Base-by-base conservation (phyloP, 2,329 filamentous ascomycete species). In the Colletotrichum aenigma region DNA sequence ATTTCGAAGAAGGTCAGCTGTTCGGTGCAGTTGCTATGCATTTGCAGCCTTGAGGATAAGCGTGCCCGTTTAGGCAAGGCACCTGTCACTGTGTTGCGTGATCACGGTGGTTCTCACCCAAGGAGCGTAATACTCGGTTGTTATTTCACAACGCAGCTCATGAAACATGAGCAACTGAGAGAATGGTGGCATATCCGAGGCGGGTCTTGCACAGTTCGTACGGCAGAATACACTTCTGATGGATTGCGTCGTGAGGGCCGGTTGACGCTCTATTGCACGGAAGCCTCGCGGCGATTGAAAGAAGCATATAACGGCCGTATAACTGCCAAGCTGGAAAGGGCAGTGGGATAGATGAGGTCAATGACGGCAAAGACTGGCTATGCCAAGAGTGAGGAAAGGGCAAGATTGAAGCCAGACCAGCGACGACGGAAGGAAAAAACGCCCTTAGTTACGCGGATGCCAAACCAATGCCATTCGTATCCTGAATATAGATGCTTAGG, bases 11-110 rank as follows among this genome's bases (percentile, higher is more conserved):
- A 58, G 55, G 21, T 58, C 3, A 58, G 13, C 55, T 58, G 55
- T 28, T 4, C 5, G 55, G 55, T 28, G 55, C 1, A 9, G 26
- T 3, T 10, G 0, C 15, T 15, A 13, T 48, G 24, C 0, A 10
- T 2, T 2, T 28, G 15, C 1, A 0, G 7, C 55, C 55, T 48
- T 48, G 43, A 48, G 6, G 6, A 48, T 7, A 48, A 12, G 43
- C 0, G 10, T 48, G 43, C 0, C 5, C 18, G 9, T 43, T 2
- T n/a, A 21, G 43, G 9, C 1, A 3, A 21, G 43, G 1, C 43
- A 1, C 10, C 6, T 48, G 43, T 21, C 4, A 2, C 38, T 12
- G 43, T 0, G 43, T 21, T 21, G 5, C 1, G 18, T 7, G 10
- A 13, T 12, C 0, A 0, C 3, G 38, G 2, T 6, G 38, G 4